Evolutionary conservation across 1,139 yeast species (phyloP).

Genomic region (Blastobotrys arbuscula): DNA sequence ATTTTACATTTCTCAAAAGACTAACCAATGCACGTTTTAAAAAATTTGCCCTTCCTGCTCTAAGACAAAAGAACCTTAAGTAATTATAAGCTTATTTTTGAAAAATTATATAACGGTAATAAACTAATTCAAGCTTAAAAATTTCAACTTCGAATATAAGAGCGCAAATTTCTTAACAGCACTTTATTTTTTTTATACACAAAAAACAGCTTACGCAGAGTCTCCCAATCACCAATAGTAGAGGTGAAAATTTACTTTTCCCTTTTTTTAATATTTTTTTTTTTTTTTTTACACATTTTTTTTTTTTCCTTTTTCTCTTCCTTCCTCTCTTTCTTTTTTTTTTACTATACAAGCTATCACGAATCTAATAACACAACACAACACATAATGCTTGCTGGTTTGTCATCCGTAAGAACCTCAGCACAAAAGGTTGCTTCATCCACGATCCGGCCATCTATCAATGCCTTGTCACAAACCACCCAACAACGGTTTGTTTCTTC

Average conservation of each 20-base stretch:
- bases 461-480: background rate
- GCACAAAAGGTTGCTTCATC: conserved; percentile 1
- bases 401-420: background rate
- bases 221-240: background rate
- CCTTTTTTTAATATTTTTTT: background rate
- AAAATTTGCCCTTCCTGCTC: background rate
- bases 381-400: conserved; percentile 1
- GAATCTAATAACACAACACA: background rate
- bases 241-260: background rate
- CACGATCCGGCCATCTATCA: conserved; percentile 1
- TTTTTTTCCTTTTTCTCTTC: background rate
- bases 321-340: background rate
- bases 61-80: too few relatives aligned
- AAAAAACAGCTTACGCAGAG: too few relatives aligned
- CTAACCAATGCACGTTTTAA: background rate
- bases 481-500: conserved; percentile 10
- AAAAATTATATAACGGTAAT: too few relatives aligned
- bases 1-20: background rate
- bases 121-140: too few relatives aligned
- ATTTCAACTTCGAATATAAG: too few relatives aligned
- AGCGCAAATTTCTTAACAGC: too few relatives aligned
- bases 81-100: too few relatives aligned
- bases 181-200: too few relatives aligned
- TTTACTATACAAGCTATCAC: background rate
- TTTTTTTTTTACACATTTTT: background rate